phyloP scores from a whole-genome alignment of 2,329 filamentous ascomycete genomes.

The Zymoseptoria ardabiliae region DNA sequence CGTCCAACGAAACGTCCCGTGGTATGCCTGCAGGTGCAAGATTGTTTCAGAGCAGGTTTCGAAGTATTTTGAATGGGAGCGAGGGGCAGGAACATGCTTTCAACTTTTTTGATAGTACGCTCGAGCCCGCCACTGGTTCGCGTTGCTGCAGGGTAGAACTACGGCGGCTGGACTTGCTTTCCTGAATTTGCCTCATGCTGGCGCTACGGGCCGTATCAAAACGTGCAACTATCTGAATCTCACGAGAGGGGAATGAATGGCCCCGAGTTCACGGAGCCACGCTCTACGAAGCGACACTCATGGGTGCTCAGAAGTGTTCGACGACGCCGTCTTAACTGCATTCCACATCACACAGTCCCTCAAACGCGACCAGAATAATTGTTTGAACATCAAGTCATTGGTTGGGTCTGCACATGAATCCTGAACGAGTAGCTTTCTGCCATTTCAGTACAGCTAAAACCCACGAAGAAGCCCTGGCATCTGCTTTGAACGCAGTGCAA shows the following conservation, averaged over 20 bases:
- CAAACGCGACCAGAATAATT: neutral
- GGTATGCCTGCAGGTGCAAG: neutral
- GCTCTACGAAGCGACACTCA: no score
- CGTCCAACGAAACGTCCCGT: neutral
- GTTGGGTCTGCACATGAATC: constrained; percentile 16
- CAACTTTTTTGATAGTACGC: constrained; percentile 1
- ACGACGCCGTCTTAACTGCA: neutral
- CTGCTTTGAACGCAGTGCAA: constrained; percentile 18
- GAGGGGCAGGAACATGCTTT: neutral
- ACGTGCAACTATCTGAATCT: neutral
- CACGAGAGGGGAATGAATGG: neutral
- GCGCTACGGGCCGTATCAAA: neutral
- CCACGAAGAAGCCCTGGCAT: constrained; percentile 11
- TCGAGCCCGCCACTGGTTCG: constrained; percentile 4
- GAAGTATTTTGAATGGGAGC: neutral
- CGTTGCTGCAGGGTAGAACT: neutral
- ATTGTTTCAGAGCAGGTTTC: neutral
- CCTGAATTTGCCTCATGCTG: neutral
- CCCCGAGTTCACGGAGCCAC: no score
- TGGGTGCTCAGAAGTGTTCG: no score
- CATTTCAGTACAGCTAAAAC: constrained; percentile 20
- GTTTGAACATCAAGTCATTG: constrained; percentile 19
- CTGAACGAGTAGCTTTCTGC: constrained; percentile 16
- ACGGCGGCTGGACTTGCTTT: neutral
- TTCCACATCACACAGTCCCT: neutral